Conservation (phyloP, 2,329 filamentous ascomycete genomes). For the Knufia petricola region DNA sequence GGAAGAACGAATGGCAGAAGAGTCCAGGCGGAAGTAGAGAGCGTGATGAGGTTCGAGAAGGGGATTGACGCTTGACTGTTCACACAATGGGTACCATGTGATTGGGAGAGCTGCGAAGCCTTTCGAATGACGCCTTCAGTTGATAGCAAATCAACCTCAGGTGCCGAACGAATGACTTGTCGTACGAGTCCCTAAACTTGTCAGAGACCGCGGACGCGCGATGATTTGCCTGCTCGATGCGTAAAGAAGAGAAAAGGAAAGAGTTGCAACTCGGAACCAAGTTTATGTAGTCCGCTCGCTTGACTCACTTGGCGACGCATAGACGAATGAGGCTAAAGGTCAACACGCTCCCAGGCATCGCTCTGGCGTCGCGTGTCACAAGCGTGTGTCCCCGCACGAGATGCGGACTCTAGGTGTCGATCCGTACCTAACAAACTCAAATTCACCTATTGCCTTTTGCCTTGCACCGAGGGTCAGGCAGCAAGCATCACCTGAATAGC, state of each 20-base stretch:
- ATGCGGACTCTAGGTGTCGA: not conserved
- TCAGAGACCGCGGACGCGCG: conserved; percentile 14
- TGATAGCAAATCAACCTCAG: not conserved
- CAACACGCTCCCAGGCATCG: conserved; percentile 7
- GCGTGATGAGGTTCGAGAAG: conserved; percentile 29
- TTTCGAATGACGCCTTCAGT: conserved; percentile 29
- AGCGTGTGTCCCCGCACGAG: not conserved
- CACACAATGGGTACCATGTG: conserved; percentile 42
- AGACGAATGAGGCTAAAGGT: conserved; percentile 14
- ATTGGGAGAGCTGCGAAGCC: conserved; percentile 47
- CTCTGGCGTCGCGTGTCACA: conserved; percentile 1
- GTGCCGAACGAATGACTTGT: conserved; percentile 16
- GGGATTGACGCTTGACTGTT: conserved; percentile 33
- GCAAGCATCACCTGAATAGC: not conserved
- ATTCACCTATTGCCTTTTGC: not conserved
- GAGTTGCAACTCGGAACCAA: conserved; percentile 3
- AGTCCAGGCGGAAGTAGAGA: conserved; percentile 32
- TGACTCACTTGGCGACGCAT: conserved; percentile 10
- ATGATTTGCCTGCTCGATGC: conserved; percentile 23
- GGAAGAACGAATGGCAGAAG: conserved; percentile 35
- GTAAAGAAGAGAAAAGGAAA: conserved; percentile 20
- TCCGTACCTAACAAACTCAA: not conserved
- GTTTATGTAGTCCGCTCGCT: conserved; percentile 5
- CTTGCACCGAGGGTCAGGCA: not conserved
- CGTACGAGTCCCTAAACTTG: conserved; percentile 19